Conservation (phyloP, 2,329 filamentous ascomycete species). For the Penicillium vulpinum region DNA sequence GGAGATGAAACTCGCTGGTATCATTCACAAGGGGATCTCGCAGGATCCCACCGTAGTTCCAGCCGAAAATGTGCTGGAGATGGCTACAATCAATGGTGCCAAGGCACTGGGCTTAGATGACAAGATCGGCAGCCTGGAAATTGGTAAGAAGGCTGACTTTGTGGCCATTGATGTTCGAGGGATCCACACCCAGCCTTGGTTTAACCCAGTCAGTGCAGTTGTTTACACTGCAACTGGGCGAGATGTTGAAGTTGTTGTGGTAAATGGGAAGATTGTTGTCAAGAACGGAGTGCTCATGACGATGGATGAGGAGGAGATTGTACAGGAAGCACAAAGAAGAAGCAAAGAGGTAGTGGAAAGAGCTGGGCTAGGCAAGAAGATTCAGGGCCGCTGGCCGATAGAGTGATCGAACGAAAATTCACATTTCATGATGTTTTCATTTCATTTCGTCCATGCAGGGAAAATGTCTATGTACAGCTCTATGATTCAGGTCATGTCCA, state of each 20-base stretch:
- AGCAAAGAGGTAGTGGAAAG: slow-evolving; percentile 41
- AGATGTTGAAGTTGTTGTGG: slow-evolving; percentile 48
- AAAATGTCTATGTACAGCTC: not conserved
- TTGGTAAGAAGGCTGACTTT: slow-evolving; percentile 29
- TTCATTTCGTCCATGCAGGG: not conserved
- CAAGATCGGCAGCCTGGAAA: slow-evolving; percentile 37
- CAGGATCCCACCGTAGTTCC: slow-evolving; percentile 46
- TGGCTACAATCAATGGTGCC: slow-evolving; percentile 53
- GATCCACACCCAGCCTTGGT: slow-evolving; percentile 42
- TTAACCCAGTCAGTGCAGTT: slow-evolving; percentile 42
- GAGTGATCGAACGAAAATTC: slow-evolving; percentile 8
- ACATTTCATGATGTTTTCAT: not conserved
- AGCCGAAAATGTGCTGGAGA: slow-evolving; percentile 49
- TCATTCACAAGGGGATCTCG: slow-evolving; percentile 50
- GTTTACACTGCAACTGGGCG: slow-evolving; percentile 48
- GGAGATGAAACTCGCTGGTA: slow-evolving; percentile 55
- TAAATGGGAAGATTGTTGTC: slow-evolving; percentile 46
- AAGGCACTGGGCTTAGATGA: slow-evolving; percentile 45
- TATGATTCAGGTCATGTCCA: not conserved
- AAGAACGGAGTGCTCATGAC: slow-evolving; percentile 36
- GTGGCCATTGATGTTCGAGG: slow-evolving; percentile 33
- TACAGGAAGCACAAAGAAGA: slow-evolving; percentile 38
- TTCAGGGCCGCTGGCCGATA: slow-evolving; percentile 42
- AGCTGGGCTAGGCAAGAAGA: slow-evolving; percentile 38
- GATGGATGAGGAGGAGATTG: slow-evolving; percentile 45